These are phyloP conservation scores for Alternaria sp. DNA, from an alignment of 2,329 filamentous ascomycete genomes.

Conservation along the genomic window DNA sequence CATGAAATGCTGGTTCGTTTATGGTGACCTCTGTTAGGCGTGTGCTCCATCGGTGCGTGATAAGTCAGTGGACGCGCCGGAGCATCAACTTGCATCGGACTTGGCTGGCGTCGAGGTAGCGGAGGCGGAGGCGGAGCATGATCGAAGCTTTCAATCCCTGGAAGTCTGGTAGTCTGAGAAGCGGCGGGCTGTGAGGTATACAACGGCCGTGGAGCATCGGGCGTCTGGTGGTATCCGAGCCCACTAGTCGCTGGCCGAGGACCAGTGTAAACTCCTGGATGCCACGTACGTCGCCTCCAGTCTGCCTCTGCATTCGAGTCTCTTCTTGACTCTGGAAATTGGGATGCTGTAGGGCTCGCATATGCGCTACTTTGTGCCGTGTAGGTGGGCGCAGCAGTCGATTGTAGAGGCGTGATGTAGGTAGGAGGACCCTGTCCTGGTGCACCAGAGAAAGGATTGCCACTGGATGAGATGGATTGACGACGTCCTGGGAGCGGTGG, in stretches of 20 bases:
- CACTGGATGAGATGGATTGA: conserved; percentile 80
- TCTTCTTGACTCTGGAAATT: conserved; percentile 69
- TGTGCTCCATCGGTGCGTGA: conserved; percentile 46
- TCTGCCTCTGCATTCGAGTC: conserved; percentile 78
- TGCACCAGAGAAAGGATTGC: conserved; percentile 76
- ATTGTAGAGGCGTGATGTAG: conserved; percentile 64
- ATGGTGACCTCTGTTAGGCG: conserved; percentile 37
- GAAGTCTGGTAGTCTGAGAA: conserved; percentile 72
- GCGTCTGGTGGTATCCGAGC: conserved; percentile 77
- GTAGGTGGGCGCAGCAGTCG: conserved; percentile 62
- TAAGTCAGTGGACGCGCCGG: conserved; percentile 55
- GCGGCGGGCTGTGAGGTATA: conserved; percentile 63
- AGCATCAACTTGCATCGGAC: conserved; percentile 79
- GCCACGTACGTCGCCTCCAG: conserved; percentile 87
- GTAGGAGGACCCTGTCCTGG: conserved; percentile 68
- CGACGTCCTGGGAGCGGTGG: conserved; percentile 74
- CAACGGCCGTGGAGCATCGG: conserved; percentile 67
- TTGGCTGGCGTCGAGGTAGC: conserved; percentile 70
- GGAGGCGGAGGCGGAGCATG: conserved; percentile 70
- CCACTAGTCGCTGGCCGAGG: conserved; percentile 73
- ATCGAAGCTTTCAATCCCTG: conserved; percentile 92
- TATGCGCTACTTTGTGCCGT: conserved; percentile 68
- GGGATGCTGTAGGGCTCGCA: conserved; percentile 71
- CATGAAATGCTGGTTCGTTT: conserved; percentile 60
- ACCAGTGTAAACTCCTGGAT: conserved; percentile 73